Conservation (phyloP, 2,329 filamentous ascomycete species). For the Ophiostoma sp. region DNA sequence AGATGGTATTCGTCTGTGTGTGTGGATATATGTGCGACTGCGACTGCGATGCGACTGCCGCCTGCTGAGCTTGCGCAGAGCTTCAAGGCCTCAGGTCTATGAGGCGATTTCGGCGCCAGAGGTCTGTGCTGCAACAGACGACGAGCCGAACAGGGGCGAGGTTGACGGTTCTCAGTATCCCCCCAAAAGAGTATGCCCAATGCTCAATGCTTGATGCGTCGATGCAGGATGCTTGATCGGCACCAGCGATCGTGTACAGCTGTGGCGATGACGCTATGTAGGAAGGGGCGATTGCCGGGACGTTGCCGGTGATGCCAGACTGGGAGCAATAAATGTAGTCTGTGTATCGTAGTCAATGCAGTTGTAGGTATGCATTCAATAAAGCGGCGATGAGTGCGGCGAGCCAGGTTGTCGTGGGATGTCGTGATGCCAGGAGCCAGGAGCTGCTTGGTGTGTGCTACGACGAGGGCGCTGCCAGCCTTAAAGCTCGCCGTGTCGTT, state of each 20-base stretch:
- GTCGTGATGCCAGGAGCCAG: neutral
- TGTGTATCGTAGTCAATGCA: neutral
- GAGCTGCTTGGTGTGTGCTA: neutral
- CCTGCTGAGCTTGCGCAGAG: neutral
- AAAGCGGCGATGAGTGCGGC: neutral
- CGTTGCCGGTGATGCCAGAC: neutral
- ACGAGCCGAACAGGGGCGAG: neutral
- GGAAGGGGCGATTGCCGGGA: neutral
- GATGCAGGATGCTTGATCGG: neutral
- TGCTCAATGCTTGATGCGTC: neutral
- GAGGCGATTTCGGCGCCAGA: neutral
- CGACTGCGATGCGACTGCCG: neutral
- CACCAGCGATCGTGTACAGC: neutral
- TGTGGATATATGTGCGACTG: neutral
- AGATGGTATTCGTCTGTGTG: neutral
- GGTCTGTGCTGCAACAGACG: neutral
- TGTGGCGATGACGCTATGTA: neutral
- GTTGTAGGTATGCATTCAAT: neutral
- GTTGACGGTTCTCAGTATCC: neutral
- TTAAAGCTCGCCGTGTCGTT: conserved; percentile 4
- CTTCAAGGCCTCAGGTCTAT: neutral
- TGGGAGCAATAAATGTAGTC: neutral
- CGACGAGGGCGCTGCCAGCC: neutral
- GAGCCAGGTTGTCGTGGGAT: neutral
- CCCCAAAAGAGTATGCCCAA: too few species aligned